Evolutionary conservation across 345 rosid species (phyloP).

Genomic region (Erysimum cheiranthoides): DNA sequence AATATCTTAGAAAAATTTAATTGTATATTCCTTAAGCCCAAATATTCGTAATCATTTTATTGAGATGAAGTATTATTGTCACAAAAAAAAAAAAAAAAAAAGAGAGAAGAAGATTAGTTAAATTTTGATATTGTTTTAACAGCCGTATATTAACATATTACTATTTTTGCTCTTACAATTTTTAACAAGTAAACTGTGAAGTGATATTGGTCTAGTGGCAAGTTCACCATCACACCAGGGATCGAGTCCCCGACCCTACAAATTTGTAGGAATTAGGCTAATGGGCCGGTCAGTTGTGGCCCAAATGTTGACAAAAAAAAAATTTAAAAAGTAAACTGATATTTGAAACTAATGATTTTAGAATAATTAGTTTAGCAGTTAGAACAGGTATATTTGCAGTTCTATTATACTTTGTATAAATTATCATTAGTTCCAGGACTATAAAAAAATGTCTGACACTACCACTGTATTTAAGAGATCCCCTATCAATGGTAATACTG

Average conservation of each 20-base stretch:
- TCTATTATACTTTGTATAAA: not conserved
- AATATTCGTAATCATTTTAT: not conserved
- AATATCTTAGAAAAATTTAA: conserved; percentile 19
- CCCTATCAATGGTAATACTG: not conserved
- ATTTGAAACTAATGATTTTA: not conserved
- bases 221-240: no score
- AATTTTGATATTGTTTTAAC: not conserved
- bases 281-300: no score
- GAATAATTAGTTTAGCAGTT: not conserved
- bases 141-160: not conserved
- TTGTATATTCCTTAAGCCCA: conserved; percentile 34
- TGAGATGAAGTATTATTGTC: not conserved
- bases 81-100: not conserved
- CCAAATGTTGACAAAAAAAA: no score
- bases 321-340: no score
- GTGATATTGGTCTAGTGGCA: no score
- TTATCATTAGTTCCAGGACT: not conserved
- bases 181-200: no score
- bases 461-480: not conserved
- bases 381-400: conserved; percentile 14
- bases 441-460: conserved; percentile 8
- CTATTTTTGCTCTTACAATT: no score
- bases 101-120: not conserved
- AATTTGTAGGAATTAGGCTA: no score
- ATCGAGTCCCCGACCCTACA: no score